Evolutionary conservation across 108 stramenopile species (phyloP).

Genomic region (Mediolabrus comicus): DNA sequence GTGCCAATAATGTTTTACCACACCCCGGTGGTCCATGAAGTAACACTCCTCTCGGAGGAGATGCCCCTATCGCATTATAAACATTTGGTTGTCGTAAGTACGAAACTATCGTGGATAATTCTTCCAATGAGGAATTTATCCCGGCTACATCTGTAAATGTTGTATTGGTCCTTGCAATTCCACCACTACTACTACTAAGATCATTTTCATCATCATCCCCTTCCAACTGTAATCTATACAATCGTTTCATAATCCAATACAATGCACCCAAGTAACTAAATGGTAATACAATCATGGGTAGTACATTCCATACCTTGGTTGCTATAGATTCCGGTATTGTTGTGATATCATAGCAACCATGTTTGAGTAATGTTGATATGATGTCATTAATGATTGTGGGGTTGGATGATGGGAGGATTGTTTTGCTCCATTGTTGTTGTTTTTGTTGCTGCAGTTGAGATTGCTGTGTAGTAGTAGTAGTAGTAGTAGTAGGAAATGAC

Average conservation of each 20-base stretch:
- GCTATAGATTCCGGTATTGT: constrained; percentile 57
- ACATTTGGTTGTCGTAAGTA: constrained; percentile 58
- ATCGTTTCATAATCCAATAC: constrained; percentile 64
- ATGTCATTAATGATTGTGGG: constrained; percentile 53
- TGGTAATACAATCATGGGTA: constrained; percentile 64
- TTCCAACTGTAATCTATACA: constrained; percentile 39
- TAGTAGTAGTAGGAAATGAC: too few relatives aligned
- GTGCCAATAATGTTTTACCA: constrained; percentile 83
- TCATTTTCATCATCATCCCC: constrained; percentile 1
- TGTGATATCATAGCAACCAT: constrained; percentile 60
- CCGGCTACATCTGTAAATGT: constrained; percentile 95
- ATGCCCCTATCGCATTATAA: constrained; percentile 59
- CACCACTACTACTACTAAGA: neutral
- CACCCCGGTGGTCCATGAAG: constrained; percentile 82
- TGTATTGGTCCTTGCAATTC: constrained; percentile 12
- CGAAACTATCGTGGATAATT: constrained; percentile 86
- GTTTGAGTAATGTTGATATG: constrained; percentile 46
- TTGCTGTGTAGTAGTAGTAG: too few relatives aligned
- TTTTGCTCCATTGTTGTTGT: constrained; percentile 58
- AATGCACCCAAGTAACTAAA: constrained; percentile 80
- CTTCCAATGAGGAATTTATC: constrained; percentile 72
- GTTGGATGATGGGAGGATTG: constrained; percentile 56
- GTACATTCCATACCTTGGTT: constrained; percentile 48
- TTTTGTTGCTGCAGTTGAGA: neutral
- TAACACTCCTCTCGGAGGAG: constrained; percentile 73